Conservation (phyloP, 176 grass and related monocot genomes). For the Carex scoparia region DNA sequence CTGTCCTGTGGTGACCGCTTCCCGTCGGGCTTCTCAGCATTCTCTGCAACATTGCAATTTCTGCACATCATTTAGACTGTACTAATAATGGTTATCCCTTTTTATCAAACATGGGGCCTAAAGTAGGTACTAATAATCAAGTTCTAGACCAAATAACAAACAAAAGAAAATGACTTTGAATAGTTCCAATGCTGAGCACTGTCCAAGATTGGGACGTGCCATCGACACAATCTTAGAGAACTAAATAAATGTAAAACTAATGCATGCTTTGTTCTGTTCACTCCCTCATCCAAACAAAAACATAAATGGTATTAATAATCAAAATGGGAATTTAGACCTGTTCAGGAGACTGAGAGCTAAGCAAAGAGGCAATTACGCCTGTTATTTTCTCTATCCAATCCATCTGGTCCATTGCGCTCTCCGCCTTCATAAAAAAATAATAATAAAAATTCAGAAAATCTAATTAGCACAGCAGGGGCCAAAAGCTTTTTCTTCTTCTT, state of each 20-base stretch:
- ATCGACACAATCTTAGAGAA: not conserved
- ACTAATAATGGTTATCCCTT: not conserved
- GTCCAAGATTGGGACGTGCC: not conserved
- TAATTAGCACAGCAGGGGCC: not conserved
- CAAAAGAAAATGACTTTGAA: not conserved
- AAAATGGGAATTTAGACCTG: conserved; percentile 44
- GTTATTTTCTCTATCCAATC: conserved; percentile 99
- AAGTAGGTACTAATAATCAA: not conserved
- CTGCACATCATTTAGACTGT: conserved; percentile 19
- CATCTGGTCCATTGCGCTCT: conserved; percentile 99
- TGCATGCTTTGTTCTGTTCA: not conserved
- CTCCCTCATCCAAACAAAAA: not conserved
- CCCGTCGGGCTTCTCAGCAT: conserved; percentile 58
- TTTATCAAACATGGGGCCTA: not conserved
- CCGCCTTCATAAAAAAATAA: conserved; percentile 49
- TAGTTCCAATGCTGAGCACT: not conserved
- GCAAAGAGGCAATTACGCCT: conserved; percentile 91
- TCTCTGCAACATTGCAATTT: conserved; percentile 55
- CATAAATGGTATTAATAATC: not conserved
- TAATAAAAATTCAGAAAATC: conserved; percentile 12
- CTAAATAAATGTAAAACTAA: conserved; percentile 2
- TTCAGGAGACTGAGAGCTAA: conserved; percentile 95
- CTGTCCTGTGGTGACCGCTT: conserved; percentile 55
- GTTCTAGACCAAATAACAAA: not conserved
- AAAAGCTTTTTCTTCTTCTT: not conserved